Evolutionary conservation across 108 stramenopile genomes (phyloP), one percentile per base, ranked within the genome.

Genomic region (Cyclotella kingstonii): DNA sequence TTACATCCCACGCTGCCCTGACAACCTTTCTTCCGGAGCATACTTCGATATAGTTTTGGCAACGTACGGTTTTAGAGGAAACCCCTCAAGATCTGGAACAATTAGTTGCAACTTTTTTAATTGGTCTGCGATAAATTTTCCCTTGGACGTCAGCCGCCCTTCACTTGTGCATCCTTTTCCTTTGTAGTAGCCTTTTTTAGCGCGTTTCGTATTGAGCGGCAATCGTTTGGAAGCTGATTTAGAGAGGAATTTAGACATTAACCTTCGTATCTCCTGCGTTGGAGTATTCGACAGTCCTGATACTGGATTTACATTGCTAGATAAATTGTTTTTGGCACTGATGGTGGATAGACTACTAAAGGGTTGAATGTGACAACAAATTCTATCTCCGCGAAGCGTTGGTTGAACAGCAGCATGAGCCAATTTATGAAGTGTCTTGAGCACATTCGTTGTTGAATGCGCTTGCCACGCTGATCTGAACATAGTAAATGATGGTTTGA

Each of bases 101-200:
- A 93, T 64, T 50, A 93, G 57, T 49, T 93, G 74, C 33, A 93
- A 63, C 36, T 81, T 73, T 55, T 82, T 83, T 53, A 73, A 59
- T 0, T 75, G 84, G 63, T 93, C 86, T 1, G 84, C 70, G 55
- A 93, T 73, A 49, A 88, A 93, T 75, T 65, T 82, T 49, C 81
- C 88, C 34, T 87, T 93, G 57, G 69, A 73, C 26, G 73, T 87
- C 22, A 88, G 27, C 29, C 76, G 48, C 23, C 91, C 91, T 43
- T 93, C 88, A 42, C 82, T 87, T 3, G 87, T 93, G 34, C 65
- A 71, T 49, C 88, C 86, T n/a, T 90, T 93, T 25, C 91, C 91
- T 68, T 93, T 93, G 78, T 93, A 93, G 63, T 77, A 93, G 40
- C 91, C 91, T 68, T 93, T 93, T 27, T 77, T 63, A 8, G 82